Percentiles rank a stretch among this genome's conserved stretches.
These are phyloP conservation scores for Vitis riparia DNA, from an alignment of 164 flowering plant genomes.

Conservation along the genomic window DNA sequence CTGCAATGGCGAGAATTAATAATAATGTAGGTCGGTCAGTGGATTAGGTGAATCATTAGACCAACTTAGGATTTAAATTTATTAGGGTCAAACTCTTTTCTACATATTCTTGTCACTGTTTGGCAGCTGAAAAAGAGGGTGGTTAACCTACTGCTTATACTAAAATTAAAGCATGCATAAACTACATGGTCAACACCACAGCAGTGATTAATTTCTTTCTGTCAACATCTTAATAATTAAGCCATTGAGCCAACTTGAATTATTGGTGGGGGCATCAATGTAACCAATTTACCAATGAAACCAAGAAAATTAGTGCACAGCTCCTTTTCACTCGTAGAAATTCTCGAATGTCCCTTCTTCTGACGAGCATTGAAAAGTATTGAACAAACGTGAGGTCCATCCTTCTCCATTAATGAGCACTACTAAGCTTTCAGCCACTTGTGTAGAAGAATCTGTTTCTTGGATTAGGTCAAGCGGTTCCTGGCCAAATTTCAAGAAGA, in stretches of 20 bases:
- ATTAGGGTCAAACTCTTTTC: too few relatives aligned
- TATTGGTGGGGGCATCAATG: not conserved
- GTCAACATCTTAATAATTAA: not conserved
- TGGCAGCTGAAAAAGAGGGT: too few relatives aligned
- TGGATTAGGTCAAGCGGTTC: not conserved
- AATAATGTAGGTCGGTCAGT: not conserved
- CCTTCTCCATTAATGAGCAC: not conserved
- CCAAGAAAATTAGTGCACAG: not conserved
- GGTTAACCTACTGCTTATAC: too few relatives aligned
- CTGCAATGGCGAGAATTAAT: not conserved
- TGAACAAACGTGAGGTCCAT: not conserved
- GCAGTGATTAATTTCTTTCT: too few relatives aligned
- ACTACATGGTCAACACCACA: too few relatives aligned
- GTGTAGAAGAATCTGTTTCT: not conserved
- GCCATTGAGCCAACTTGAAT: constrained; percentile 2
- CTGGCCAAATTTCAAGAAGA: not conserved
- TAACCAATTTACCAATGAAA: not conserved
- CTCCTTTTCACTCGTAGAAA: not conserved
- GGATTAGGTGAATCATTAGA: not conserved
- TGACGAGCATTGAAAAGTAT: not conserved
- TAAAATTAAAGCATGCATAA: too few relatives aligned
- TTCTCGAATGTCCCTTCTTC: too few relatives aligned
- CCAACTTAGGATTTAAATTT: too few relatives aligned
- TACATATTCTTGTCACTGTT: too few relatives aligned
- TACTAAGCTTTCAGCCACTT: not conserved